Evolutionary conservation across 345 rosid species (phyloP), one percentile per base, ranked within the genome.

Genomic region (Atalantia buxifolia): DNA sequence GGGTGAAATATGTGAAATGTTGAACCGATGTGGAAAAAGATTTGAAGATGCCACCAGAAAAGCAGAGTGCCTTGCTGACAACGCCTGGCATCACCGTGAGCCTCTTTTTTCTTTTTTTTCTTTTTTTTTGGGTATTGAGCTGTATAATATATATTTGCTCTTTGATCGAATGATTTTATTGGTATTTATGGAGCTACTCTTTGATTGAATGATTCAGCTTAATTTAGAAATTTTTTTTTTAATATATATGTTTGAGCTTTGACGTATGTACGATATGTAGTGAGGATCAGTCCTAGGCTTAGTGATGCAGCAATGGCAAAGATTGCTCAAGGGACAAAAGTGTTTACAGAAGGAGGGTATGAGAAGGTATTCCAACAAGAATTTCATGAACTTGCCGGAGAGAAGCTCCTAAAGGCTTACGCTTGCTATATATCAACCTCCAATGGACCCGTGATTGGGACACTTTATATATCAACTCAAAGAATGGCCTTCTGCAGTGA

Each of bases 251-350:
- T 67, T 78, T 76, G 72, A 56, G 14, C 42, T 45, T 13, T 45
- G 50, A 13, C 18, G 50, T 13, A 45, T 16, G 50, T 4, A 45
- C 18, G 18, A 45, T 45, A 45, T 45, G 76, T 86, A 95, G 98
- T 93, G 66, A 92, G 80, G 87, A 83, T 86, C 31, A 89, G 88
- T 75, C 88, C 97, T 9, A 92, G 89, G 77, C 33, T 95, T 72
- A 78, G 90, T 6, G 94, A 93, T 71, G 94, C 92, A n/a, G 94
- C 98, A 76, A 81, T 90, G 93, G 92, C 94, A 56, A 93, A 94
- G 85, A 87, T 95, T 68, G 21, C 91, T 74, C 95, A 90, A 66
- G 98, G 97, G 64, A 88, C 94, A 64, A 92, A 85, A 81, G 82
- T 93, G 67, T 74, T 95, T 8, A 63, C 90, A 13, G 97, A 93